Evolutionary conservation across 192 early-diverging fungal genomes (phyloP), one percentile per base, ranked within the genome.

Genomic region (Chytriomyces hyalinus): DNA sequence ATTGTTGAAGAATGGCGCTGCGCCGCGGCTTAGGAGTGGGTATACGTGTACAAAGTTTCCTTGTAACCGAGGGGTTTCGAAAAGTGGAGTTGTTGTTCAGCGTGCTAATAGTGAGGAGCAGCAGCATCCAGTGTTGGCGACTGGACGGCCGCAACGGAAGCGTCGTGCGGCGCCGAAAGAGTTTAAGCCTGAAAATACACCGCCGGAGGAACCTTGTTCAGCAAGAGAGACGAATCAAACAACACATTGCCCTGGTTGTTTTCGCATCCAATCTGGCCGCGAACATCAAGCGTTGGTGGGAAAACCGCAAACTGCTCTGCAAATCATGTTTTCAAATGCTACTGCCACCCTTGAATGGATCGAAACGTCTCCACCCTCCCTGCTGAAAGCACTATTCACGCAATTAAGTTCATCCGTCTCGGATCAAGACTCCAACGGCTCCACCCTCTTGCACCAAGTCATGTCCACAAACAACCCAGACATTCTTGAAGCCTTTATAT

Each of bases 1-100:
- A 15, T 28, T 70, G 68, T 70, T 70, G 68, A n/a, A 50, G 7
- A 6, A 53, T 10, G 68, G 68, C 53, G 68, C 17, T 47, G 45
- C 22, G 22, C 15, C 49, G 36, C 47, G 68, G 68, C 45, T 70
- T 17, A 2, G 68, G 49, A 26, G 15, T 24, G 68, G 68, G 9
- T 70, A 22, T 26, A 70, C 50, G 6, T 70, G 68, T 70, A 15
- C 6, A 26, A 11, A 24, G 46, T 49, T 70, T 57, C 68, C 68
- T 9, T 70, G 68, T 57, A 10, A 36, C 2, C 68, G 53, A 13
- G 53, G 53, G 15, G 20, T 57, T 20, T 2, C 13, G 5, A 57
- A 57, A 13, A 57, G 53, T 20, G 53, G 36, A 36, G 36, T 36
- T 36, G 36, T 36, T 36, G 1, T 36, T 36, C 36, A 36, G 36